phyloP scores from a whole-genome alignment of 164 flowering plant genomes.

The Magnolia changhungtana region DNA sequence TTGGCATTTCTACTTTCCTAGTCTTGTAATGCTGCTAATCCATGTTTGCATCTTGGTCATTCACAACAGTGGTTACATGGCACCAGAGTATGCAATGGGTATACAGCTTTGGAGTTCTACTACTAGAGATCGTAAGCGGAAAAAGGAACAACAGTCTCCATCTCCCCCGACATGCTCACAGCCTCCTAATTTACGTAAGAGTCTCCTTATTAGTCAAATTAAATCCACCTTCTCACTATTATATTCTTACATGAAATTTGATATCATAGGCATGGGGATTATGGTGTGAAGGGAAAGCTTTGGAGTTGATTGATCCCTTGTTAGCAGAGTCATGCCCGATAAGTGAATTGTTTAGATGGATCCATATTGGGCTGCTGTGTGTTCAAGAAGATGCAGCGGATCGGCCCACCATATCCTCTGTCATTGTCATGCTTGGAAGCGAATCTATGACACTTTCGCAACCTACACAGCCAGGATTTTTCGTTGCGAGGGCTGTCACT shows the following conservation, averaged over 20 bases:
- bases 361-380: conserved; percentile 33
- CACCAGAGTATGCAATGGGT: background rate
- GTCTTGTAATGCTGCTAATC: background rate
- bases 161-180: background rate
- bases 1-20: background rate
- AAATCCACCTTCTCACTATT: background rate
- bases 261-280: conserved; percentile 27
- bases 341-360: conserved; percentile 22
- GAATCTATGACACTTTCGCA: conserved; percentile 2
- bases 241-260: conserved; percentile 17
- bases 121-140: background rate
- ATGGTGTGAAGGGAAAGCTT: conserved; percentile 24
- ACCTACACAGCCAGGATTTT: conserved; percentile 22
- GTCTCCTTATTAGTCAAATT: background rate
- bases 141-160: background rate
- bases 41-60: too few species aligned
- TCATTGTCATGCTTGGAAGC: conserved; percentile 18
- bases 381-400: conserved; percentile 21
- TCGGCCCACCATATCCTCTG: conserved; percentile 19
- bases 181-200: conserved; percentile 16
- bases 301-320: conserved; percentile 20
- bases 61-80: too few species aligned
- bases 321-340: conserved; percentile 8
- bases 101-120: background rate
- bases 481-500: background rate